Conservation (phyloP, 495 filamentous ascomycete genomes). For the Penicillium pancosmium region DNA sequence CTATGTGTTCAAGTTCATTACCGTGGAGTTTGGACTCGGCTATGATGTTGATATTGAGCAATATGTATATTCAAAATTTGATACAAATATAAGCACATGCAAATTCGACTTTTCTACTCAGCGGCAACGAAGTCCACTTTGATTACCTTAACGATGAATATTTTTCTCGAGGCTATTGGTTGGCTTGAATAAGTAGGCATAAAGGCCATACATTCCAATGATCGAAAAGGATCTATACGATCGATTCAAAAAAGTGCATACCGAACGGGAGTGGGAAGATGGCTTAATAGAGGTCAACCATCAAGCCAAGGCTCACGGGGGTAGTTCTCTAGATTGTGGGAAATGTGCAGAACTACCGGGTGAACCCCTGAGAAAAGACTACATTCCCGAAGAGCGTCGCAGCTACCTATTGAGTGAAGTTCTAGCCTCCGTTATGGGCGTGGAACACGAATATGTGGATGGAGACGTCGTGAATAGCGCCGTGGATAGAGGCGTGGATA, state of each 20-base stretch:
- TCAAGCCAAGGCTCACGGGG: background rate
- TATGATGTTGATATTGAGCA: background rate
- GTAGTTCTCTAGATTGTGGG: constrained; percentile 4
- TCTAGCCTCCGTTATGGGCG: constrained; percentile 16
- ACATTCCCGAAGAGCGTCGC: constrained; percentile 1
- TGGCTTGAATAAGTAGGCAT: no score
- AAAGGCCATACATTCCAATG: constrained; percentile 1
- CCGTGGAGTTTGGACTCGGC: background rate
- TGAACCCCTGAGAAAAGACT: constrained; percentile 9
- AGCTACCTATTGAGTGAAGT: constrained; percentile 16
- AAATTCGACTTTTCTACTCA: no score
- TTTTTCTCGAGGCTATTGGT: no score
- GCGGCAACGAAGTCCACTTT: no score
- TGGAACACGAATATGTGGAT: background rate
- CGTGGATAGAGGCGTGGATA: no score
- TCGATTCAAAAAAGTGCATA: constrained; percentile 7
- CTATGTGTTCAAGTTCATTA: background rate
- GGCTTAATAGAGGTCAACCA: constrained; percentile 1
- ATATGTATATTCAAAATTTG: background rate
- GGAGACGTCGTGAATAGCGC: no score
- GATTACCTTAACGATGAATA: no score
- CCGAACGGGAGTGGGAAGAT: constrained; percentile 4
- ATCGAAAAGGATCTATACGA: constrained; percentile 7
- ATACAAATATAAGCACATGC: background rate
- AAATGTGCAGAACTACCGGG: constrained; percentile 10